These are phyloP conservation scores for Agaricales sp. DNA, from an alignment of 1,284 basidiomycete species.

Conservation along the genomic window DNA sequence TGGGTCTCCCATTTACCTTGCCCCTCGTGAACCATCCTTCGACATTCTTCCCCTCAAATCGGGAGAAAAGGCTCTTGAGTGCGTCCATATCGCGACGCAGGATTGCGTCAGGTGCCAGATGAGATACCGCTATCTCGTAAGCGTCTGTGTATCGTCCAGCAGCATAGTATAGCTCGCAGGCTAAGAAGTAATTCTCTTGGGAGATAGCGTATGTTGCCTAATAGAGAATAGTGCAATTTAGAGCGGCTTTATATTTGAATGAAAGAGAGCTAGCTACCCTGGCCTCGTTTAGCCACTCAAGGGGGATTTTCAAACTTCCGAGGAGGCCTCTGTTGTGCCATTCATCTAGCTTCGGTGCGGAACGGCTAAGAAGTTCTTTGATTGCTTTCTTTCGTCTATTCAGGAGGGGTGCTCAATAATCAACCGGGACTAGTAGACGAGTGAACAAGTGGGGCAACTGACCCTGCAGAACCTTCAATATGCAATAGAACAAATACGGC, in stretches of 20 bases:
- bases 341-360: conserved; percentile 57
- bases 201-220: conserved; percentile 63
- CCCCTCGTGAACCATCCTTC: conserved; percentile 73
- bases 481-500: conserved; percentile 88
- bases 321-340: conserved; percentile 67
- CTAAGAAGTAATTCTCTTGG: conserved; percentile 57
- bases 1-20: conserved; percentile 41
- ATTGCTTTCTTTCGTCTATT: conserved; percentile 69
- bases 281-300: conserved; percentile 82
- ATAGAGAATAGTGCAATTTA: conserved; percentile 8
- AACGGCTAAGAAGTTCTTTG: conserved; percentile 71
- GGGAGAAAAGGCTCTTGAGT: conserved; percentile 64
- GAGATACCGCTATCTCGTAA: conserved; percentile 70
- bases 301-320: conserved; percentile 72
- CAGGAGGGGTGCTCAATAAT: conserved; percentile 6
- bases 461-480: conserved; percentile 74
- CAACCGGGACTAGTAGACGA: conserved; percentile 1
- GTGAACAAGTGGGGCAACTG: conserved; percentile 18
- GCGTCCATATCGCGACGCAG: conserved; percentile 71
- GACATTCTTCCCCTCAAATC: conserved; percentile 54
- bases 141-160: conserved; percentile 68
- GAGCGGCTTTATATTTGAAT: too few relatives aligned
- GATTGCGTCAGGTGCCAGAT: conserved; percentile 88
- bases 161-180: conserved; percentile 70
- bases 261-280: conserved; percentile 38